Base-by-base conservation (phyloP, 208 protist genomes). In the Angomonas ambiguus region DNA sequence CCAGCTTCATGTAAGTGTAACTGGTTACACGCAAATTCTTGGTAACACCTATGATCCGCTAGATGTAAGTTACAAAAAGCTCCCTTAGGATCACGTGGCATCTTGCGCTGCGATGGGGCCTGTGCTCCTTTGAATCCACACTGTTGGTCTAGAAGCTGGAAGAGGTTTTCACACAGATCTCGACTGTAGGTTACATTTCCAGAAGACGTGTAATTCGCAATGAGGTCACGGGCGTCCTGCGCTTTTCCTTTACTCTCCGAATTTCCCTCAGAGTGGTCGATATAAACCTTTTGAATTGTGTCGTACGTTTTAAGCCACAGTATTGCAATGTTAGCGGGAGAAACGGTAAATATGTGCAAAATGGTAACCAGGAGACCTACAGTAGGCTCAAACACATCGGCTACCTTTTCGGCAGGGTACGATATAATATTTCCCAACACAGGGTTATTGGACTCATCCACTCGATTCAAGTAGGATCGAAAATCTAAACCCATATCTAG, bases 1-100 rank as follows among this genome's bases (percentile, higher is more conserved):
- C 85, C 85, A 0, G 79, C 85, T 64, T 94, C 81, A 62, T 94
- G 85, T 1, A 94, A 62, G 63, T 94, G 88, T 1, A 94, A 74
- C 62, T 94, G 88, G 49, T 94, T 94, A 70, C 88, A 94, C 5
- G 83, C 77, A 63, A 94, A 94, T 53, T 94, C 85, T 63, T 94
- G 88, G 62, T 87, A 92, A 69, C 88, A 94, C 53, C 85, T 89
- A 73, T 94, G 88, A 58, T 94, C 88, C 1, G 85, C 78, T 67
- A 94, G 69, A 68, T 94, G 88, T 27, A 94, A 79, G 51, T 94
- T 94, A 67, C 88, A 94, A 65, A 94, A 94, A 6, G 88, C 85
- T 25, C 88, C 88, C 61, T 94, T 94, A 0, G 88, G 88, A 10
- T 94, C 88, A 13, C 83, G 74, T 16, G 83, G 80, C 24, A 92